These are phyloP conservation scores for Tetracentron sinense DNA, from an alignment of 164 flowering plant genomes.

Conservation along the genomic window DNA sequence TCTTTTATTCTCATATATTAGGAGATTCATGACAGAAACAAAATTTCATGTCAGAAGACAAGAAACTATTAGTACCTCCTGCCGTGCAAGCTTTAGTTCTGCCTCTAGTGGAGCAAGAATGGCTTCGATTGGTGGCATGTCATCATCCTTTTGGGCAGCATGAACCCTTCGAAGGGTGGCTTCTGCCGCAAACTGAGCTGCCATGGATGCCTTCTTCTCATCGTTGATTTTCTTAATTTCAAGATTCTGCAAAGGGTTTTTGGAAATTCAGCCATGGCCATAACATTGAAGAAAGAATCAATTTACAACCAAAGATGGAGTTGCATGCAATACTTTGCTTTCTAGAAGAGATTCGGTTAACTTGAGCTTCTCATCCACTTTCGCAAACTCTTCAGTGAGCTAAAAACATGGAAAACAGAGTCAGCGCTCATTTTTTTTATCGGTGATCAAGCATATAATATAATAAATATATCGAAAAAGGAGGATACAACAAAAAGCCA, in stretches of 20 bases:
- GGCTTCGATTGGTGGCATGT: slow-evolving; percentile 99
- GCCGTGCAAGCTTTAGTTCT: slow-evolving; percentile 91
- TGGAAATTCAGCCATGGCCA: slow-evolving; percentile 15
- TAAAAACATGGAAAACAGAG: slow-evolving; percentile 13
- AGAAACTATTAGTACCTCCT: slow-evolving; percentile 64
- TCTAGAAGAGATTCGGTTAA: slow-evolving; percentile 79
- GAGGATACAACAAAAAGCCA: too few species aligned
- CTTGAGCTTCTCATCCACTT: slow-evolving; percentile 88
- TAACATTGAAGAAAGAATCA: slow-evolving; percentile 1
- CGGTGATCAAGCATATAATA: neutral
- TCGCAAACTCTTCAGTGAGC: slow-evolving; percentile 85
- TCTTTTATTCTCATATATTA: too few species aligned
- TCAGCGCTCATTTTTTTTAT: neutral
- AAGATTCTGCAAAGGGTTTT: slow-evolving; percentile 64
- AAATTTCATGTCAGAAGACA: neutral
- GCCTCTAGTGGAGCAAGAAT: slow-evolving; percentile 98
- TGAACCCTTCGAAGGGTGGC: slow-evolving; percentile 99
- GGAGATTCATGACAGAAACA: neutral
- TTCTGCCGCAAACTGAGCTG: slow-evolving; percentile 99
- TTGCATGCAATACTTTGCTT: slow-evolving; percentile 57
- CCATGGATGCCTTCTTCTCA: slow-evolving; percentile 97
- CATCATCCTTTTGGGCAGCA: slow-evolving; percentile 99
- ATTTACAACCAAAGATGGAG: neutral
- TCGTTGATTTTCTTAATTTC: slow-evolving; percentile 97
- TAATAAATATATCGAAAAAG: neutral